Evolutionary conservation across 2,329 filamentous ascomycete genomes (phyloP).

Genomic region (Laburnicola sp.): DNA sequence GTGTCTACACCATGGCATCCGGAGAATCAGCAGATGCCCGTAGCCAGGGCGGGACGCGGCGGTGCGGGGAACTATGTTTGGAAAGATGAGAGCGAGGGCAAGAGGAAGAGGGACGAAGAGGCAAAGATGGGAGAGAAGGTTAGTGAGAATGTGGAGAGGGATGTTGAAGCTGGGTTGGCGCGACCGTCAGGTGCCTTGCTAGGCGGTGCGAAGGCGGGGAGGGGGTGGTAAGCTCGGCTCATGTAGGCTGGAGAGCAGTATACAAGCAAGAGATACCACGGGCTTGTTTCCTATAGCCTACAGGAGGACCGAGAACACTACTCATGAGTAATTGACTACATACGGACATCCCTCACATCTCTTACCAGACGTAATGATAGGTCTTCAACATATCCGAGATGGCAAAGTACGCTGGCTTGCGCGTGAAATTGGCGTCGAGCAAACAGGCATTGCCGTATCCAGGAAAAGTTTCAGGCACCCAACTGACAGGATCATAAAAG

Average conservation of each 20-base stretch:
- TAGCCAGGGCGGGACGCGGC: constrained; percentile 46
- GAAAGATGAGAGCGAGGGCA: constrained; percentile 40
- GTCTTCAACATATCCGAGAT: constrained; percentile 31
- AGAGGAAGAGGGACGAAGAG: constrained; percentile 26
- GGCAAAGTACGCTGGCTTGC: constrained; percentile 44
- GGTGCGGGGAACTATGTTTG: constrained; percentile 55
- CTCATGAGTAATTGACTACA: background rate
- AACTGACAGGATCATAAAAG: constrained; percentile 47
- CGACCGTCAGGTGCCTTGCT: constrained; percentile 47
- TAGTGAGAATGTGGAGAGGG: constrained; percentile 44
- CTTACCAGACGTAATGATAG: background rate
- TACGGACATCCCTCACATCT: background rate
- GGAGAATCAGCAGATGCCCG: constrained; percentile 37
- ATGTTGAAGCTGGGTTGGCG: constrained; percentile 46
- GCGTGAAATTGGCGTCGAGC: constrained; percentile 29
- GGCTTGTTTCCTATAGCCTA: too few relatives aligned
- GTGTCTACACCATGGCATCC: constrained; percentile 43
- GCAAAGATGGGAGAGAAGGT: constrained; percentile 36
- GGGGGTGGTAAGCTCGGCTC: constrained; percentile 22
- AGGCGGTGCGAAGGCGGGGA: constrained; percentile 36
- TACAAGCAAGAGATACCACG: too few relatives aligned
- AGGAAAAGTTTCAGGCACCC: constrained; percentile 44
- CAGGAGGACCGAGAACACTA: background rate
- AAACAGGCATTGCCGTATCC: constrained; percentile 44
- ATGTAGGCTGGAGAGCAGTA: too few relatives aligned